Percentiles rank a stretch among this genome's conserved stretches.
Conservation (phyloP, 345 rosid genomes). For the Aquilaria malaccensis region DNA sequence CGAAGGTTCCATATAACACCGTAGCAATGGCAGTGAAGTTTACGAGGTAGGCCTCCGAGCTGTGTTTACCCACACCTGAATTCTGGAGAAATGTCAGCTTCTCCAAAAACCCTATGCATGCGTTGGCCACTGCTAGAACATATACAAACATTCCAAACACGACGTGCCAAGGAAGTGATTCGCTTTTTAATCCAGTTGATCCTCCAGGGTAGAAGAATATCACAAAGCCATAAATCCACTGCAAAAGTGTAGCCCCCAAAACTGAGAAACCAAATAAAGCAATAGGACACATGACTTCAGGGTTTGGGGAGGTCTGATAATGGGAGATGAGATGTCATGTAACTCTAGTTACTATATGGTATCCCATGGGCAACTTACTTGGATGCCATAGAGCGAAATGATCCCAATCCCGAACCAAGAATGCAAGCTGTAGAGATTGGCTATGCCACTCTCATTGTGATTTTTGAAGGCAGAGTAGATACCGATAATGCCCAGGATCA, state of each 20-base stretch:
- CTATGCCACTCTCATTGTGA: constrained; percentile 75
- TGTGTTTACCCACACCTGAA: constrained; percentile 63
- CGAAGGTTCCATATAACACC: constrained; percentile 60
- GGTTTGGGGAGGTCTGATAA: background rate
- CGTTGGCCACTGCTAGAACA: constrained; percentile 55
- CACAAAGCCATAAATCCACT: constrained; percentile 75
- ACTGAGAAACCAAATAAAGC: no score
- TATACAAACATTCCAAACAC: constrained; percentile 55
- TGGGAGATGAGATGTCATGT: no score
- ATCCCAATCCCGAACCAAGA: constrained; percentile 87
- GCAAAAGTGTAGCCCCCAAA: constrained; percentile 7
- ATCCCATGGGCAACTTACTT: constrained; percentile 33
- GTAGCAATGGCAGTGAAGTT: constrained; percentile 83
- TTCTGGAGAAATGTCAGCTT: constrained; percentile 86
- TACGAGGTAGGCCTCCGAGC: constrained; percentile 76
- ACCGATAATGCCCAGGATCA: constrained; percentile 67
- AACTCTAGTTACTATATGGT: no score
- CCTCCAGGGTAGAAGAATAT: constrained; percentile 83
- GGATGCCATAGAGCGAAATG: constrained; percentile 76
- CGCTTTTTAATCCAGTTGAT: constrained; percentile 31
- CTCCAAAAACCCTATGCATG: constrained; percentile 69
- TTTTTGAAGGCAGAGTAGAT: constrained; percentile 75
- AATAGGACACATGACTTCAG: background rate
- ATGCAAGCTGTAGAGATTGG: constrained; percentile 88
- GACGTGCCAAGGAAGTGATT: constrained; percentile 68